These are phyloP conservation scores for Auriculariales sp. DNA, from an alignment of 768 basidiomycete species.

Conservation along the genomic window DNA sequence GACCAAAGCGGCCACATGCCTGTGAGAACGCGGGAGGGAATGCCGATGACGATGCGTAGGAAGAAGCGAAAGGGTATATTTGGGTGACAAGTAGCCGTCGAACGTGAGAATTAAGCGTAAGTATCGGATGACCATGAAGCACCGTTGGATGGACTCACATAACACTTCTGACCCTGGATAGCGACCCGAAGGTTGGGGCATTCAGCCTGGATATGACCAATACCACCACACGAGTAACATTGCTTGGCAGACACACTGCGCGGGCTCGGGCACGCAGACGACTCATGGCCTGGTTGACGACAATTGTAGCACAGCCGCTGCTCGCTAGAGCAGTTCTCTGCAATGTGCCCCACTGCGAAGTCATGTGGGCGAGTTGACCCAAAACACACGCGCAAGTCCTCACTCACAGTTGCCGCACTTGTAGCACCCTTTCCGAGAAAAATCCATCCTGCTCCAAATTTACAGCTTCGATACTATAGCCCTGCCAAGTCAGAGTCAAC, in stretches of 20 bases:
- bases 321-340: slow-evolving; percentile 80
- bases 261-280: slow-evolving; percentile 73
- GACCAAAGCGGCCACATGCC: slow-evolving; percentile 74
- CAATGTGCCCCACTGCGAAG: slow-evolving; percentile 76
- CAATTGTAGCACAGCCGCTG: slow-evolving; percentile 91
- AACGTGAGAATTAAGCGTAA: not conserved
- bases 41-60: not conserved
- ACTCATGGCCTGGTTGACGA: slow-evolving; percentile 88
- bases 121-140: not conserved
- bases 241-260: slow-evolving; percentile 74
- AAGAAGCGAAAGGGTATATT: slow-evolving; percentile 3
- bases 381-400: not conserved
- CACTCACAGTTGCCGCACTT: slow-evolving; percentile 31
- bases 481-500: too few relatives aligned
- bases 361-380: too few relatives aligned
- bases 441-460: slow-evolving; percentile 6
- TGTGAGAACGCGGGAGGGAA: slow-evolving; percentile 16
- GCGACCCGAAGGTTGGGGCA: slow-evolving; percentile 63
- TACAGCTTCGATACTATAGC: too few relatives aligned
- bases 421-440: slow-evolving; percentile 74
- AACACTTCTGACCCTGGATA: slow-evolving; percentile 67
- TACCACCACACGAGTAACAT: slow-evolving; percentile 86
- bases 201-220: slow-evolving; percentile 82
- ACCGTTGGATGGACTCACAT: slow-evolving; percentile 33
- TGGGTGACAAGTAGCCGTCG: not conserved